Percentiles rank a stretch among this genome's conserved stretches.
phyloP scores from a whole-genome alignment of 345 rosid genomes.

The Salix purpurea region DNA sequence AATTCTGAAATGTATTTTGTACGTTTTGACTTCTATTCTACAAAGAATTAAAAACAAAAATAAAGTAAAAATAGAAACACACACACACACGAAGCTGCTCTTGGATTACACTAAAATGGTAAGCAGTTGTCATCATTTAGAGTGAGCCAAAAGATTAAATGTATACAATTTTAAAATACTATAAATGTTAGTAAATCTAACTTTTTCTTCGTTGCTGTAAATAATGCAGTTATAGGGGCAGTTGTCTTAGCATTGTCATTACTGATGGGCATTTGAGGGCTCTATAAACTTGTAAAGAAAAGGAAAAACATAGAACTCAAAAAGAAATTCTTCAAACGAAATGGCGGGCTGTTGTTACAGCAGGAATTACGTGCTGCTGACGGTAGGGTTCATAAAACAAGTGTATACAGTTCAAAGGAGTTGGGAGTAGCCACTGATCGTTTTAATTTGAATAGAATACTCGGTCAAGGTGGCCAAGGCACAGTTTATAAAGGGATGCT shows the following conservation, averaged over 20 bases:
- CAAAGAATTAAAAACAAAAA: no score
- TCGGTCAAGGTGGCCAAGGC: constrained; percentile 16
- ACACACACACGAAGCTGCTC: no score
- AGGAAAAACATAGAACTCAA: not conserved
- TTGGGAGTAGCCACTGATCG: constrained; percentile 4
- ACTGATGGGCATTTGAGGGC: not conserved
- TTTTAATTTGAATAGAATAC: constrained; percentile 7
- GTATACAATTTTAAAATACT: no score
- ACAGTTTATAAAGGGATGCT: constrained; percentile 17
- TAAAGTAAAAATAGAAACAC: no score
- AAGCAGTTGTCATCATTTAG: no score
- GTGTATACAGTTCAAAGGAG: not conserved
- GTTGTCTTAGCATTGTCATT: not conserved
- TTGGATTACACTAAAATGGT: no score
- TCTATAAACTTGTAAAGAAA: constrained; percentile 5
- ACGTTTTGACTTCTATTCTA: no score
- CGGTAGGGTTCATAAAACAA: not conserved
- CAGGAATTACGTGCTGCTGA: not conserved
- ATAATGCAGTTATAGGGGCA: not conserved
- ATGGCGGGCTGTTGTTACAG: not conserved
- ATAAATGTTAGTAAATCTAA: no score
- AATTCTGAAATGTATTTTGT: no score
- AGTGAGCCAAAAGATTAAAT: no score
- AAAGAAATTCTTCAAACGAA: not conserved
- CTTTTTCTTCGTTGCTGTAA: not conserved